Conservation (phyloP, 371 early-diverging fungal species). For the Mortierella sp. region DNA sequence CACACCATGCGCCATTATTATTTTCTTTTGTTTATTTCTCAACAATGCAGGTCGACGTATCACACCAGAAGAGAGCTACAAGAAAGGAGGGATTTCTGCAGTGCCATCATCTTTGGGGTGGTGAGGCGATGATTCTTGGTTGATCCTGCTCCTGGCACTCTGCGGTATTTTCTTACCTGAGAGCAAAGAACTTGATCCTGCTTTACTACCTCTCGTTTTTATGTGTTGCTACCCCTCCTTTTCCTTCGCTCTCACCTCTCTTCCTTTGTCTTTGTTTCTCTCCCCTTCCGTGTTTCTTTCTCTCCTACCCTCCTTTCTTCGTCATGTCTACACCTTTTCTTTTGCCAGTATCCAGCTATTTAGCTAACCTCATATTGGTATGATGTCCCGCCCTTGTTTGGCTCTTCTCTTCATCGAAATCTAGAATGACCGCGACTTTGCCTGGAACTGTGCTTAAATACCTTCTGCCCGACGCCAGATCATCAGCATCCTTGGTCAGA, state of each 20-base stretch:
- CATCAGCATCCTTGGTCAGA: slow-evolving; percentile 26
- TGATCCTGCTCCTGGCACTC: background rate
- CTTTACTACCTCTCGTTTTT: slow-evolving; percentile 2
- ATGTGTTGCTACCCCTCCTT: background rate
- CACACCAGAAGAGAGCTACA: background rate
- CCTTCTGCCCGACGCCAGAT: slow-evolving; percentile 39
- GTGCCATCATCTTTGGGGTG: background rate
- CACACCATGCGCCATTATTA: background rate
- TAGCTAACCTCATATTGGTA: background rate
- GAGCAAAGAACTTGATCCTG: background rate
- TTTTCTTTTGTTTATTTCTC: background rate
- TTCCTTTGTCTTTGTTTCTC: background rate
- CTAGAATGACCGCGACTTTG: slow-evolving; percentile 39
- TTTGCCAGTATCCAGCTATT: background rate
- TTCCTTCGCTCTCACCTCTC: background rate
- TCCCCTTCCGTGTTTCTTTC: background rate
- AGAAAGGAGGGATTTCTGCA: background rate
- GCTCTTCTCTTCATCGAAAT: background rate
- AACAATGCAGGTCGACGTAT: background rate
- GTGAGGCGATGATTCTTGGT: slow-evolving; percentile 1
- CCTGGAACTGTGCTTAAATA: slow-evolving; percentile 53
- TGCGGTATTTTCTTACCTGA: background rate
- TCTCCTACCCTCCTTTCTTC: background rate
- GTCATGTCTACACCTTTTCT: background rate
- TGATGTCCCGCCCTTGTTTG: background rate